Evolutionary conservation across 108 stramenopile species (phyloP), one percentile per base, ranked within the genome.

Genomic region (Nitzschia palea): DNA sequence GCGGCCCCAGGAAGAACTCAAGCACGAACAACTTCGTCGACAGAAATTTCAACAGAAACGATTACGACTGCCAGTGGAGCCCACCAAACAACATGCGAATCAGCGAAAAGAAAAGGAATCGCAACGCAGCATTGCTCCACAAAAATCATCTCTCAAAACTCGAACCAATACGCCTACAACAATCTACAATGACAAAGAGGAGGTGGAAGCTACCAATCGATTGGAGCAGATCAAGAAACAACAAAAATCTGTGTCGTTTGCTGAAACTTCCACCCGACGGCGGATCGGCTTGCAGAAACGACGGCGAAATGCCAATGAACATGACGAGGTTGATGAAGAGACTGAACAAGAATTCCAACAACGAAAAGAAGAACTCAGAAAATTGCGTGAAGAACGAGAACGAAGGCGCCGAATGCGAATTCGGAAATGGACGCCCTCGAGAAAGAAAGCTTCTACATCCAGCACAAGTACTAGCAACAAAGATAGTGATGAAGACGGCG

Each of bases 251-350:
- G 54, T 57, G 37, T 54, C 61, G 4, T 71, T 71, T 44, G 35
- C 70, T 31, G 27, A 23, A 22, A 5, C 29, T 29, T 44, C 59
- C 14, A 44, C 59, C 6, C 62, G 71, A 10, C 62, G 56, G 31
- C 78, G 78, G 22, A 40, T 64, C 6, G 44, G 57, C 17, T 59
- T 68, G 17, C 72, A 79, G 55, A 58, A 63, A 35, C 59, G 67
- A 44, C 27, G 63, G 32, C 30, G 37, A 31, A 29, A 55, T 25
- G 48, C 33, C 18, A 57, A 60, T 3, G 43, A 47, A 15, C 29
- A 35, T 25, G 45, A 44, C 28, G 27, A 64, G 30, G 62, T 50
- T 32, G 50, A 65, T 12, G 45, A 64, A 15, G 63, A 47, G 34
- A 44, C 37, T 14, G 23, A 55, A n/a, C 37, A 32, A 40, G 31